Evolutionary conservation across 1,139 yeast genomes (phyloP).

Genomic region (Pichia terricola): DNA sequence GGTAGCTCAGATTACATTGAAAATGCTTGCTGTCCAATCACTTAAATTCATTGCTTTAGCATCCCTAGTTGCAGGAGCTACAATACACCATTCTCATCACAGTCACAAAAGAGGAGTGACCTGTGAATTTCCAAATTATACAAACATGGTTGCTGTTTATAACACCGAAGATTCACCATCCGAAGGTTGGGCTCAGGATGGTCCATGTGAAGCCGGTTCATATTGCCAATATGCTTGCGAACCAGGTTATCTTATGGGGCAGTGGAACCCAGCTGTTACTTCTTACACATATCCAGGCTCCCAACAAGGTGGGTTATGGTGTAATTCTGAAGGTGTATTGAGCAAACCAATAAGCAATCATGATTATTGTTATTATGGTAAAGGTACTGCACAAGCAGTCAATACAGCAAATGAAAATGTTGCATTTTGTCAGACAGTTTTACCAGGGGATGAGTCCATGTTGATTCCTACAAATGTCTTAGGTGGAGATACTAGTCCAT

Average conservation of each 20-base stretch:
- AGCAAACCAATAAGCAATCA: constrained; percentile 51
- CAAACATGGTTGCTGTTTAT: constrained; percentile 54
- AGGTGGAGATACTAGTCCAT: constrained; percentile 34
- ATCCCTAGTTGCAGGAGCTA: too few relatives aligned
- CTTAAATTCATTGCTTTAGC: constrained; percentile 9
- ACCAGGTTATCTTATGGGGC: constrained; percentile 73
- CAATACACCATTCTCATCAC: constrained; percentile 21
- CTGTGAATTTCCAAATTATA: constrained; percentile 58
- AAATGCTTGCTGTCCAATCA: constrained; percentile 14
- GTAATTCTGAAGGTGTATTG: constrained; percentile 60
- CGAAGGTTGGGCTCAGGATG: constrained; percentile 88
- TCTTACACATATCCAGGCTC: constrained; percentile 60
- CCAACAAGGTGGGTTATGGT: constrained; percentile 71
- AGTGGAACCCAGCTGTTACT: constrained; percentile 60
- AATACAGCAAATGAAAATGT: constrained; percentile 47
- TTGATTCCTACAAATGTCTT: constrained; percentile 68
- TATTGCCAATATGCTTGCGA: constrained; percentile 89
- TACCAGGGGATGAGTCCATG: constrained; percentile 94
- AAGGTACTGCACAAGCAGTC: constrained; percentile 56
- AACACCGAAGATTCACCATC: constrained; percentile 42
- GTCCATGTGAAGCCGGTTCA: constrained; percentile 58
- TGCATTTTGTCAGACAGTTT: constrained; percentile 85
- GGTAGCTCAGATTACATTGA: too few relatives aligned
- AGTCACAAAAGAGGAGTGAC: constrained; percentile 29
- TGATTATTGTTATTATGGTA: constrained; percentile 67